Evolutionary conservation across 805 yeast genomes (phyloP).

Genomic region (Debaryomyces tyrocola): DNA sequence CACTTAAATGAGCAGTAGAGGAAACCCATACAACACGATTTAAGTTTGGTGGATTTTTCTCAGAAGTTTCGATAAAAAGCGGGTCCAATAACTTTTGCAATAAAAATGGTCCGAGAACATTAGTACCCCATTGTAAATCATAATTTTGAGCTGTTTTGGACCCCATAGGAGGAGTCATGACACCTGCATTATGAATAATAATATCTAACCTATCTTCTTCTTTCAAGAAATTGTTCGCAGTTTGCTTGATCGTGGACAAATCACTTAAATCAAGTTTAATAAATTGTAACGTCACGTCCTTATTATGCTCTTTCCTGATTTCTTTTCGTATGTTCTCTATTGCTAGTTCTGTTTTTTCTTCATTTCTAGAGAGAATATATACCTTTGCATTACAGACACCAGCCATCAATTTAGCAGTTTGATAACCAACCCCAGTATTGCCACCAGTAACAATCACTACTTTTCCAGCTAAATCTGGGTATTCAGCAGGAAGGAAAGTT

Average conservation of each 20-base stretch:
- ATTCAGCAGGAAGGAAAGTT: slow-evolving; percentile 24
- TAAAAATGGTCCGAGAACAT: slow-evolving; percentile 47
- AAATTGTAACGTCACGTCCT: slow-evolving; percentile 11
- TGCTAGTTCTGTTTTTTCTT: slow-evolving; percentile 27
- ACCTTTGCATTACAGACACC: slow-evolving; percentile 19
- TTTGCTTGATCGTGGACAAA: slow-evolving; percentile 40
- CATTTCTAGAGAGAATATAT: slow-evolving; percentile 36
- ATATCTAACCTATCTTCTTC: slow-evolving; percentile 16
- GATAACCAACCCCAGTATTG: slow-evolving; percentile 34
- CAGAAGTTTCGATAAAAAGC: slow-evolving; percentile 31
- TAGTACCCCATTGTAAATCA: slow-evolving; percentile 48
- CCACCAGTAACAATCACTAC: slow-evolving; percentile 42
- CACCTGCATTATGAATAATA: slow-evolving; percentile 25
- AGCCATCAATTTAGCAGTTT: slow-evolving; percentile 26
- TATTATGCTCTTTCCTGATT: slow-evolving; percentile 15
- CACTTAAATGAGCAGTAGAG: slow-evolving; percentile 33
- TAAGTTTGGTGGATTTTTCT: slow-evolving; percentile 16
- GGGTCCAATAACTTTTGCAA: slow-evolving; percentile 41
- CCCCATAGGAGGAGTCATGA: slow-evolving; percentile 29
- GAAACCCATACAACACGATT: slow-evolving; percentile 48
- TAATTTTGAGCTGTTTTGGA: slow-evolving; percentile 39
- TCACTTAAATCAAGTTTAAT: slow-evolving; percentile 40
- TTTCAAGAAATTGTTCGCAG: slow-evolving; percentile 22
- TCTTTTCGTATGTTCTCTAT: slow-evolving; percentile 23
- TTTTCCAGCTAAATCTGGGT: slow-evolving; percentile 37